phyloP scores from a whole-genome alignment of 176 grass and related monocot genomes.

The Oropetium thomaeum region DNA sequence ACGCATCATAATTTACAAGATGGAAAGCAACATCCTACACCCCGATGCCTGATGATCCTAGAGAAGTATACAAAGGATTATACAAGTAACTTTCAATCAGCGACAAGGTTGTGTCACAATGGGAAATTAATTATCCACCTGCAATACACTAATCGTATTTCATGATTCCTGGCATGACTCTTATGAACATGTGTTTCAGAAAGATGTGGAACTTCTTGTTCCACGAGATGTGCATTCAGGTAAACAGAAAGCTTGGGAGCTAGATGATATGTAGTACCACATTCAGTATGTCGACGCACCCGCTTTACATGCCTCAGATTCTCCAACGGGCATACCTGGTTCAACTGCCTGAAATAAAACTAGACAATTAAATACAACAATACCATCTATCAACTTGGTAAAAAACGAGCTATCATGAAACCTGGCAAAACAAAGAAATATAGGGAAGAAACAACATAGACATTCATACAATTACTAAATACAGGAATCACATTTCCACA shows the following conservation, averaged over 20 bases:
- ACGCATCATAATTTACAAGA: background rate
- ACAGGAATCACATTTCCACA: too few species aligned
- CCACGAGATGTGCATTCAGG: background rate
- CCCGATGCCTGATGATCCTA: background rate
- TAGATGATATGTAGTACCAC: background rate
- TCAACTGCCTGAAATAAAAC: conserved; percentile 40
- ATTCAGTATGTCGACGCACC: conserved; percentile 19
- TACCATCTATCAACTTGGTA: background rate
- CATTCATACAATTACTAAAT: too few species aligned
- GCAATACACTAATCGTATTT: background rate
- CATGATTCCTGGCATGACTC: background rate
- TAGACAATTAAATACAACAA: background rate
- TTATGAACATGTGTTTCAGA: background rate
- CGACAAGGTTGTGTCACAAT: background rate
- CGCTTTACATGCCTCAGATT: conserved; percentile 51
- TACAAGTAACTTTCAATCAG: background rate
- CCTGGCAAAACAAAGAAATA: too few species aligned
- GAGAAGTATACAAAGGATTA: background rate
- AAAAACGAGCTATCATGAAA: too few species aligned
- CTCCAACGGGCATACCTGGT: conserved; percentile 45
- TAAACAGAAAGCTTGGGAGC: conserved; percentile 3
- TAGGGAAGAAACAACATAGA: too few species aligned
- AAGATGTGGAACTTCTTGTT: background rate
- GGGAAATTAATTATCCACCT: background rate
- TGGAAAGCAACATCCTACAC: background rate